Conservation (phyloP, 2,329 filamentous ascomycete species). For the Scedosporium apiospermum region DNA sequence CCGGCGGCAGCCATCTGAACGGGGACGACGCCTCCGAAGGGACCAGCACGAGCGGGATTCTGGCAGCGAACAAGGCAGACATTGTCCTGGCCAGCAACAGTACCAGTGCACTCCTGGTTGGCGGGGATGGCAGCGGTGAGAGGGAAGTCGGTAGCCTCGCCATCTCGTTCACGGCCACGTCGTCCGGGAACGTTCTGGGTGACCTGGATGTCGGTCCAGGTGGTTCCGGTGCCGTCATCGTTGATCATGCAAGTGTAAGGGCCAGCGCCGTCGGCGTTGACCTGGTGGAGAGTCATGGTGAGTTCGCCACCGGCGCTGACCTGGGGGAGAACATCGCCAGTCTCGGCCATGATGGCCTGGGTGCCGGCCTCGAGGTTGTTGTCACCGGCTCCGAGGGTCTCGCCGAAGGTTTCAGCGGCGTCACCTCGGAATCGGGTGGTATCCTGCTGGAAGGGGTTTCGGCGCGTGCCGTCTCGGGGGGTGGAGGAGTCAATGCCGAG, state of each 20-base stretch:
- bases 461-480: constrained; percentile 50
- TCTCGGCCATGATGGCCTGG: constrained; percentile 45
- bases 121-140: constrained; percentile 49
- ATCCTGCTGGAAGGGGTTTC: constrained; percentile 55
- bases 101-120: constrained; percentile 47
- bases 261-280: constrained; percentile 57
- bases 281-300: constrained; percentile 51
- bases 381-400: constrained; percentile 46
- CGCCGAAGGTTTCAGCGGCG: constrained; percentile 42
- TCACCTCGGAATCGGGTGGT: constrained; percentile 51
- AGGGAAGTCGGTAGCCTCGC: constrained; percentile 33
- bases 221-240: constrained; percentile 43
- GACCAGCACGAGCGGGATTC: constrained; percentile 50
- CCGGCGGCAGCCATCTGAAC: constrained; percentile 33
- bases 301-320: constrained; percentile 46
- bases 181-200: constrained; percentile 24
- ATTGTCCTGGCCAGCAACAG: constrained; percentile 46
- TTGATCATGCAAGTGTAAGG: constrained; percentile 59
- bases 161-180: constrained; percentile 30
- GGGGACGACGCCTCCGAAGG: constrained; percentile 52
- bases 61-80: constrained; percentile 55
- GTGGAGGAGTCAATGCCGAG: constrained; percentile 43
- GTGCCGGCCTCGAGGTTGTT: constrained; percentile 50
- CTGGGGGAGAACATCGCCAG: constrained; percentile 48
- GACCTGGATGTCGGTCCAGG: constrained; percentile 45